Percentiles rank a stretch among this genome's conserved stretches.
Evolutionary conservation across 1,139 yeast species (phyloP).

Genomic region (Zygosaccharomyces pseudobailii): DNA sequence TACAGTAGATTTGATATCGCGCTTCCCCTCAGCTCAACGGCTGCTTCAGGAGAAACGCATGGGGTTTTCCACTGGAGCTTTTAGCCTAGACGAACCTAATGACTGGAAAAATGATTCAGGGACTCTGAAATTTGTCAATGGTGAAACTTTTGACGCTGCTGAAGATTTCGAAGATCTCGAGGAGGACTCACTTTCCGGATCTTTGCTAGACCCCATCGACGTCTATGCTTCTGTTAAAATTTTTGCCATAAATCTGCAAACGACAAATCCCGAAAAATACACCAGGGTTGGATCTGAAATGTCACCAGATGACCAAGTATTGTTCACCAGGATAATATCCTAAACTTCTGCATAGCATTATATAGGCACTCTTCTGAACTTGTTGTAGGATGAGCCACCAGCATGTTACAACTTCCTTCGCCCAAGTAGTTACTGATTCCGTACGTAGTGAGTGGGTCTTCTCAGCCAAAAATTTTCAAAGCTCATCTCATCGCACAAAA

Average conservation of each 20-base stretch:
- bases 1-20: constrained; percentile 48
- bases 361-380: too few species aligned
- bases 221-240: constrained; percentile 52
- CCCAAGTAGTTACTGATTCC: background rate
- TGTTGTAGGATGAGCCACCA: too few species aligned
- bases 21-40: constrained; percentile 66
- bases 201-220: constrained; percentile 71
- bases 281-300: constrained; percentile 31
- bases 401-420: background rate
- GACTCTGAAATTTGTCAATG: constrained; percentile 37
- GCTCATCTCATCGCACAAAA: constrained; percentile 17
- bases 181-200: constrained; percentile 78
- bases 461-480: constrained; percentile 5
- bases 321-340: background rate
- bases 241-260: constrained; percentile 30
- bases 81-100: constrained; percentile 35
- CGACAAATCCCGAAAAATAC: constrained; percentile 36
- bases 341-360: background rate
- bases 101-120: constrained; percentile 41
- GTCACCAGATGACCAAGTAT: constrained; percentile 35
- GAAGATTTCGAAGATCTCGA: constrained; percentile 53
- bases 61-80: constrained; percentile 42
- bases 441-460: constrained; percentile 1
- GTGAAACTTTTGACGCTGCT: constrained; percentile 36
- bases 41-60: constrained; percentile 59